Percentiles rank a stretch among this genome's conserved stretches.
These are phyloP conservation scores for Penicillium sp. DNA, from an alignment of 2,329 filamentous ascomycete genomes.

Conservation along the genomic window DNA sequence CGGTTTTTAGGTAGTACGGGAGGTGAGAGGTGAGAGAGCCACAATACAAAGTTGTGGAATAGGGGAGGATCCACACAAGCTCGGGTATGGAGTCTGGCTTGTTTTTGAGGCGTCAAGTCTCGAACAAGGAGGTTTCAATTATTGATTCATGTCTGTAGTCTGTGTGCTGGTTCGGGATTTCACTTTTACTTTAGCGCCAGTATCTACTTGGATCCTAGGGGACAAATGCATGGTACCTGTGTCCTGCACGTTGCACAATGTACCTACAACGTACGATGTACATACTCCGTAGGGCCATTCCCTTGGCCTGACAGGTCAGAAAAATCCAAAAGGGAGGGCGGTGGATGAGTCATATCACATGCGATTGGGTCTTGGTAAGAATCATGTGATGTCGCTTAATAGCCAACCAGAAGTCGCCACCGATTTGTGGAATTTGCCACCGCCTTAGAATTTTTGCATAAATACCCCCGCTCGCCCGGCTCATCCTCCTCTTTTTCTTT, in stretches of 20 bases:
- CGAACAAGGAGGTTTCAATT: conserved; percentile 20
- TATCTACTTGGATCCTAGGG: neutral
- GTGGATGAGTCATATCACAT: conserved; percentile 1
- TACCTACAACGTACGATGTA: neutral
- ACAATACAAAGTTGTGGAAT: conserved; percentile 18
- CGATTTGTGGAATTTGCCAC: conserved; percentile 6
- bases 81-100: conserved; percentile 17
- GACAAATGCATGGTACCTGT: conserved; percentile 3
- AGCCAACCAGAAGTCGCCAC: neutral
- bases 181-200: neutral
- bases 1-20: neutral
- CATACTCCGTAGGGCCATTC: neutral
- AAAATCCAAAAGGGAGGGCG: neutral
- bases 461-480: conserved; percentile 21
- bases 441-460: conserved; percentile 28
- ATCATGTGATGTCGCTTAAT: neutral
- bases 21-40: conserved; percentile 2
- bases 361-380: neutral
- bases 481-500: conserved; percentile 41
- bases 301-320: neutral
- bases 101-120: conserved; percentile 3
- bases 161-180: neutral
- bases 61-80: conserved; percentile 26
- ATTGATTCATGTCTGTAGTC: conserved; percentile 15
- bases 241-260: neutral